Conservation (phyloP, 2,329 filamentous ascomycete species). For the Pseudogymnoascus sp. region DNA sequence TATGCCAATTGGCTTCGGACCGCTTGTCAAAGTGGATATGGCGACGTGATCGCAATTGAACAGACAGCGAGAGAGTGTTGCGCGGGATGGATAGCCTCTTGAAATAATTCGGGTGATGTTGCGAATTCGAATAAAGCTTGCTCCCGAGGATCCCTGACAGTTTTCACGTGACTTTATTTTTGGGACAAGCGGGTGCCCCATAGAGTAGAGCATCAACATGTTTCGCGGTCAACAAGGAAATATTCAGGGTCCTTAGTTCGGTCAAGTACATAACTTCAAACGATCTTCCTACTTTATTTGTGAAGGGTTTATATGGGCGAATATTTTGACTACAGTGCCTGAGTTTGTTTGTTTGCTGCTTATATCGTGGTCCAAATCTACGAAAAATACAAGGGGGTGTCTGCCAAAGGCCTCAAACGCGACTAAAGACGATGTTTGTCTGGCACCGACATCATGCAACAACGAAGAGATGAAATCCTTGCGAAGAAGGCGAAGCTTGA, state of each 20-base stretch:
- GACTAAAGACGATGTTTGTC: slow-evolving; percentile 8
- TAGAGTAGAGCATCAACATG: slow-evolving; percentile 1
- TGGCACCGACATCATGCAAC: slow-evolving; percentile 48
- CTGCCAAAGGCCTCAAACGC: slow-evolving; percentile 8
- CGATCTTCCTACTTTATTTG: background rate
- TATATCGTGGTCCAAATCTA: slow-evolving; percentile 1
- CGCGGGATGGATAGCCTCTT: slow-evolving; percentile 9
- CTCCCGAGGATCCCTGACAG: slow-evolving; percentile 9
- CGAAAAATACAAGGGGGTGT: slow-evolving; percentile 6
- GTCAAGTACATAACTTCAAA: slow-evolving; percentile 1
- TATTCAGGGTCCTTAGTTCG: slow-evolving; percentile 5
- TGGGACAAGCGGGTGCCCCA: slow-evolving; percentile 10
- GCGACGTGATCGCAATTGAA: slow-evolving; percentile 7
- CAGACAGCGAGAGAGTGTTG: background rate
- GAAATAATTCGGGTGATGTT: slow-evolving; percentile 12
- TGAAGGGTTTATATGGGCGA: background rate
- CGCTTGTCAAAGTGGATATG: background rate
- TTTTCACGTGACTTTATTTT: slow-evolving; percentile 9
- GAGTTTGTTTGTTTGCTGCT: background rate
- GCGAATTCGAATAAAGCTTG: slow-evolving; percentile 11
- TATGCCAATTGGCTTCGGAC: slow-evolving; percentile 10
- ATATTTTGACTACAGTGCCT: background rate
- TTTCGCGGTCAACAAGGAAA: slow-evolving; percentile 7
- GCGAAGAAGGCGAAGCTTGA: slow-evolving; percentile 96
- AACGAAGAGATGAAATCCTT: slow-evolving; percentile 87